Percentiles rank a stretch among this genome's conserved stretches.
Evolutionary conservation across 208 protist genomes (phyloP).

Genomic region (Ichthyophonus hoferi): DNA sequence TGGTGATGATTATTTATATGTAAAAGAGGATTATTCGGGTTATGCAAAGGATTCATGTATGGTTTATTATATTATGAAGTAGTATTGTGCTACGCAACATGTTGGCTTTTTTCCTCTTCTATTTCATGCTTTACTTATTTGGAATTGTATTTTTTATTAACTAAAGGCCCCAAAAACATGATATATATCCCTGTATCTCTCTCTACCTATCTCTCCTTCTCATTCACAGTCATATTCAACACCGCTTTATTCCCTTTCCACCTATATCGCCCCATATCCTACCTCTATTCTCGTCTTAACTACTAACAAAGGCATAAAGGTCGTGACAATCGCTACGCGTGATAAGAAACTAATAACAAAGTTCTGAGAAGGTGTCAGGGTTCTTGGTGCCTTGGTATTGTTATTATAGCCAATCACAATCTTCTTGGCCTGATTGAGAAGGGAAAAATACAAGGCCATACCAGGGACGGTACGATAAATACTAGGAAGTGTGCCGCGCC

Average conservation of each 20-base stretch:
- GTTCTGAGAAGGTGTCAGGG: background rate
- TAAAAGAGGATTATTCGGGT: too few relatives aligned
- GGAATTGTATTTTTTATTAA: background rate
- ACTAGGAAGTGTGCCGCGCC: background rate
- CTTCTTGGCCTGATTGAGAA: background rate
- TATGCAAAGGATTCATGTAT: too few relatives aligned
- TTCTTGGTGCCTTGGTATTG: background rate
- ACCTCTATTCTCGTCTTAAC: background rate
- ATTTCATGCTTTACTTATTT: background rate
- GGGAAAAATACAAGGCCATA: background rate
- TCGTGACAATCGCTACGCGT: background rate
- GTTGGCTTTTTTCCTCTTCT: background rate
- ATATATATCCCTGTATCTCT: background rate
- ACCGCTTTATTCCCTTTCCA: too few relatives aligned
- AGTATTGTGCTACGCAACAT: too few relatives aligned
- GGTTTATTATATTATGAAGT: too few relatives aligned
- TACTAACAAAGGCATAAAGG: background rate
- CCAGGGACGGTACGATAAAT: background rate
- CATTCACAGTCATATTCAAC: background rate
- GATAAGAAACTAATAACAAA: background rate
- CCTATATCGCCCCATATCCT: background rate
- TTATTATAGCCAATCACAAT: background rate
- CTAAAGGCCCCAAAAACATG: background rate
- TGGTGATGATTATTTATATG: too few relatives aligned
- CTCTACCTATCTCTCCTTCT: background rate